Evolutionary conservation across 2,329 filamentous ascomycete genomes (phyloP).

Genomic region (Colletotrichum spinosum): DNA sequence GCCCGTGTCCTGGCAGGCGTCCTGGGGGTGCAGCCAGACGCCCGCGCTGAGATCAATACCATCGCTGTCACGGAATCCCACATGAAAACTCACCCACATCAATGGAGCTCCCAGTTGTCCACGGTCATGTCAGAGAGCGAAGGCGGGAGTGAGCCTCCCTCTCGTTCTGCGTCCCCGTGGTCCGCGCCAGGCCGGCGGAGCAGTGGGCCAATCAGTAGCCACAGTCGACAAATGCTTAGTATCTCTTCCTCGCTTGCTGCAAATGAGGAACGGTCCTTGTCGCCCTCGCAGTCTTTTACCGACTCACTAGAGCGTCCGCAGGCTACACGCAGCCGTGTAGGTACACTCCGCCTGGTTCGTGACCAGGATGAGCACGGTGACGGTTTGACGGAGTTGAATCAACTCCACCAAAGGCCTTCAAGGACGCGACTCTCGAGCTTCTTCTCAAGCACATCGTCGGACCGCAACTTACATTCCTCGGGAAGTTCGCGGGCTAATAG

Average conservation of each 20-base stretch:
- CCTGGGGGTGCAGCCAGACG: conserved; percentile 43
- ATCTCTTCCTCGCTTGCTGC: conserved; percentile 65
- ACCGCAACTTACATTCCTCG: conserved; percentile 65
- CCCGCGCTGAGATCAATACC: conserved; percentile 42
- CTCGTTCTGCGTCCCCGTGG: conserved; percentile 59
- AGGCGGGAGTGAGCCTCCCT: conserved; percentile 60
- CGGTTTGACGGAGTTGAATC: conserved; percentile 69
- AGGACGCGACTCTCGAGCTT: conserved; percentile 64
- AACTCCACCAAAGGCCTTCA: conserved; percentile 64
- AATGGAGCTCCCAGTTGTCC: conserved; percentile 74
- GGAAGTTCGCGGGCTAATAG: conserved; percentile 61
- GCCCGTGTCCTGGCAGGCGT: conserved; percentile 46
- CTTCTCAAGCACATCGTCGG: conserved; percentile 60
- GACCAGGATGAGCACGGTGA: conserved; percentile 75
- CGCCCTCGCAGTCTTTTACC: conserved; percentile 54
- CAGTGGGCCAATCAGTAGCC: conserved; percentile 61
- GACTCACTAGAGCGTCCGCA: conserved; percentile 64
- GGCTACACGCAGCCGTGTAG: conserved; percentile 55
- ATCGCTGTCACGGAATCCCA: conserved; percentile 34
- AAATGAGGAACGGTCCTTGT: conserved; percentile 54
- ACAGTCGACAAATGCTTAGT: conserved; percentile 67
- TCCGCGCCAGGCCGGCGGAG: conserved; percentile 59
- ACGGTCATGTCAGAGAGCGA: conserved; percentile 74
- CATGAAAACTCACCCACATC: conserved; percentile 64
- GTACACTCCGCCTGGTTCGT: conserved; percentile 59